Percentiles rank a stretch among this genome's conserved stretches.
These are phyloP conservation scores for Colletotrichum orchidophilum DNA, from an alignment of 2,329 filamentous ascomycete genomes.

Conservation along the genomic window DNA sequence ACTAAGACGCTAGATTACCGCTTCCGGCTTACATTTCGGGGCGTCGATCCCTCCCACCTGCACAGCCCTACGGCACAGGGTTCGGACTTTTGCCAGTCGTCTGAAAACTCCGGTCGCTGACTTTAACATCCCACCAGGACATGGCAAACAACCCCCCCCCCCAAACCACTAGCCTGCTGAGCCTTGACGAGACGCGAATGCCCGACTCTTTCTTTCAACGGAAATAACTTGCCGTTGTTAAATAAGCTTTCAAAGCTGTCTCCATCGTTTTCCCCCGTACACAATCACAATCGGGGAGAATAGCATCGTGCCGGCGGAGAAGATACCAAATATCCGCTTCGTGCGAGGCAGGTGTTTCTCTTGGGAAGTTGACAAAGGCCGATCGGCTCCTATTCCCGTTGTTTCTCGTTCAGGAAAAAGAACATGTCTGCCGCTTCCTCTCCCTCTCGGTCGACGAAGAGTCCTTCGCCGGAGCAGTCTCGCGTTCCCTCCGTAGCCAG, in stretches of 20 bases:
- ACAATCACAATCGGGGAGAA: not conserved
- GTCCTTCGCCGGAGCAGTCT: not conserved
- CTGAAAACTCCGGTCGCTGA: not conserved
- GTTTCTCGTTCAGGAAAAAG: not conserved
- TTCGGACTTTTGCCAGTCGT: not conserved
- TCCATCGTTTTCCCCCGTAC: not conserved
- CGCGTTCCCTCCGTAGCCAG: not conserved
- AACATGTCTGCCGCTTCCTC: not conserved
- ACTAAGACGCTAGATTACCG: not conserved
- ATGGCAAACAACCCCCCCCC: not conserved
- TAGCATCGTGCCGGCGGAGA: not conserved
- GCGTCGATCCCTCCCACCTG: not conserved
- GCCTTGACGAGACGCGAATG: not conserved
- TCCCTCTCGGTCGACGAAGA: not conserved
- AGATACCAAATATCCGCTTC: not conserved
- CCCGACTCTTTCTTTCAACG: not conserved
- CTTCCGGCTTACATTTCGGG: not conserved
- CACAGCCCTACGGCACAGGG: not conserved
- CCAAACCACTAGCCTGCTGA: not conserved
- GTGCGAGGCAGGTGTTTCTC: too few species aligned
- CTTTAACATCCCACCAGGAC: not conserved
- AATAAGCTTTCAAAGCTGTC: not conserved
- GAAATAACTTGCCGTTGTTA: not conserved
- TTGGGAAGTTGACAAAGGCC: not conserved
- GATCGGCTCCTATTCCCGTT: not conserved